A percentile compares a stretch with the other conserved stretches of the same genome.
Conservation (phyloP, 441 rosid species). For the Isatis lusitanica region DNA sequence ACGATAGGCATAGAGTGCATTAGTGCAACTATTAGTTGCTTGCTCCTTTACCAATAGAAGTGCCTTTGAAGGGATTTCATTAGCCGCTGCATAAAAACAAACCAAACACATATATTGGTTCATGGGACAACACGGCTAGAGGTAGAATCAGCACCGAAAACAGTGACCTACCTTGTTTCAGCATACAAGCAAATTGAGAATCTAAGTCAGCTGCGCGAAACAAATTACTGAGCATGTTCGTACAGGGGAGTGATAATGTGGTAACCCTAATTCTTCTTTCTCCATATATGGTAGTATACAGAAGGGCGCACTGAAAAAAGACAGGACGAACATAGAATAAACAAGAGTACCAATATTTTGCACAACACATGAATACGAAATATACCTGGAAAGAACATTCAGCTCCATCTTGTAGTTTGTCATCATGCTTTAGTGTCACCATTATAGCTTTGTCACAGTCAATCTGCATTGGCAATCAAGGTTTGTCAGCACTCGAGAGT, state of each 20-base stretch:
- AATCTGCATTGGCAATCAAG: constrained; percentile 59
- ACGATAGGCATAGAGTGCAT: constrained; percentile 82
- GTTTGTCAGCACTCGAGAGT: constrained; percentile 26
- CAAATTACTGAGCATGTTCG: constrained; percentile 78
- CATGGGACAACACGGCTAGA: constrained; percentile 20
- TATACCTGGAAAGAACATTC: constrained; percentile 85
- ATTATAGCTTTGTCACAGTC: constrained; percentile 95
- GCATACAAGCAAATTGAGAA: constrained; percentile 89
- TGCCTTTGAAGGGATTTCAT: constrained; percentile 73
- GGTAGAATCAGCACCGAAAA: constrained; percentile 2
- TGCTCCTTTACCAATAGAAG: constrained; percentile 74
- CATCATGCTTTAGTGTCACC: constrained; percentile 98
- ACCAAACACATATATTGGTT: constrained; percentile 69
- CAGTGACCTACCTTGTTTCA: constrained; percentile 82
- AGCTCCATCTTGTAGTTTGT: constrained; percentile 90
- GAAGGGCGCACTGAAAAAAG: constrained; percentile 57
- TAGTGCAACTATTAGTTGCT: constrained; percentile 72
- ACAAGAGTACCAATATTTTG: constrained; percentile 13
- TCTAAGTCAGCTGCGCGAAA: constrained; percentile 94
- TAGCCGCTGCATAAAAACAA: constrained; percentile 61
- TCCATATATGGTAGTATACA: constrained; percentile 81
- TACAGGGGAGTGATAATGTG: constrained; percentile 86
- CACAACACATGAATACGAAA: constrained; percentile 22
- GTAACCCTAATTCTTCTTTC: constrained; percentile 94
- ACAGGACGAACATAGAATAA: constrained; percentile 27